phyloP scores from a whole-genome alignment of 345 rosid species.

The Citrus sp. region DNA sequence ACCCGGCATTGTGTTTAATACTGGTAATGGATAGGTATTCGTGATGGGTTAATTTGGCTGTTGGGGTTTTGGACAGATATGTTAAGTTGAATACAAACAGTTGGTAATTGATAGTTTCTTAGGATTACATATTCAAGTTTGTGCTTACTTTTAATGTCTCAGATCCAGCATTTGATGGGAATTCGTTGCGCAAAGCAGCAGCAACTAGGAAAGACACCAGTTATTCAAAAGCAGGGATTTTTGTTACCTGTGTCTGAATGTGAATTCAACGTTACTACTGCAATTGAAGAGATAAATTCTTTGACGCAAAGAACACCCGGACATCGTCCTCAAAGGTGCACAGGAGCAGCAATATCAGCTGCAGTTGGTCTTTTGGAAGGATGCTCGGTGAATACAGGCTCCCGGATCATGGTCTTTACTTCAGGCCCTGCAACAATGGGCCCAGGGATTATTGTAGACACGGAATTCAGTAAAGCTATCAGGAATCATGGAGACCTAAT shows the following conservation, averaged over 20 bases:
- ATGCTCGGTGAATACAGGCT: constrained; percentile 54
- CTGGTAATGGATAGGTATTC: neutral
- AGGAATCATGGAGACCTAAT: constrained; percentile 85
- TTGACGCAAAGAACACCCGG: constrained; percentile 34
- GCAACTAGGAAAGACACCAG: constrained; percentile 46
- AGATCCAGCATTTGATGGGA: constrained; percentile 74
- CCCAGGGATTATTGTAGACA: constrained; percentile 77
- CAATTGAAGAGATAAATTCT: constrained; percentile 69
- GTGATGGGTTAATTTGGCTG: neutral
- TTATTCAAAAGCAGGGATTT: constrained; percentile 68
- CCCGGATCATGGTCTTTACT: constrained; percentile 87
- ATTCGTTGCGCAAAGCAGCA: constrained; percentile 39
- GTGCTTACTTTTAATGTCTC: constrained; percentile 5
- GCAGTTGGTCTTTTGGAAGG: constrained; percentile 83
- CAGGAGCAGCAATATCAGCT: constrained; percentile 76
- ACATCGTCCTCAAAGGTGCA: constrained; percentile 81
- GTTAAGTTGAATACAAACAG: neutral
- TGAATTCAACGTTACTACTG: constrained; percentile 69
- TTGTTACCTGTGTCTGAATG: constrained; percentile 74
- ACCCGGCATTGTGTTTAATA: neutral
- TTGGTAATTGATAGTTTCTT: neutral
- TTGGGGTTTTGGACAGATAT: neutral
- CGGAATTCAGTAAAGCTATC: constrained; percentile 53
- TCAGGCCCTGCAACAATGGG: constrained; percentile 95
- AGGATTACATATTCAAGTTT: neutral